Percentiles rank a stretch among this genome's conserved stretches.
Conservation (phyloP, 2,329 filamentous ascomycete species). For the Ramularia collo-cygni region DNA sequence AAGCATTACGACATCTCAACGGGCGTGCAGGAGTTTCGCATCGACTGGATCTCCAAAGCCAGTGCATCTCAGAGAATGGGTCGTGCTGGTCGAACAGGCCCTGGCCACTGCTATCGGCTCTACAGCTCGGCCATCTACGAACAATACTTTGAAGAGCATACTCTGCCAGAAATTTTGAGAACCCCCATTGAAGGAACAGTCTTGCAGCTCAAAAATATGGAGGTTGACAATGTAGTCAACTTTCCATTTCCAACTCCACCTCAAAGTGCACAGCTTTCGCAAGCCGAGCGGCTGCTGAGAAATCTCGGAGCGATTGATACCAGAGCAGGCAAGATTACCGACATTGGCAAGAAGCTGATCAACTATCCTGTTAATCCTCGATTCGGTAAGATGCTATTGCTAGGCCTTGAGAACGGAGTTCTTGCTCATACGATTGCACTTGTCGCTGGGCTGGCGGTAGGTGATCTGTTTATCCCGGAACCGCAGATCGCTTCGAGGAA, state of each 20-base stretch:
- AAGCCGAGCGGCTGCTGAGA: slow-evolving; percentile 77
- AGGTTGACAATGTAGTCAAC: slow-evolving; percentile 79
- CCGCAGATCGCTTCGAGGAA: slow-evolving; percentile 55
- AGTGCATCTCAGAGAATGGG: slow-evolving; percentile 87
- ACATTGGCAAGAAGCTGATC: slow-evolving; percentile 72
- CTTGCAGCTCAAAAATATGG: slow-evolving; percentile 90
- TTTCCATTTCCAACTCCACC: slow-evolving; percentile 96
- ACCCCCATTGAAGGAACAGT: slow-evolving; percentile 89
- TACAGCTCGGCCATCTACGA: slow-evolving; percentile 95
- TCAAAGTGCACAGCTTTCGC: slow-evolving; percentile 64
- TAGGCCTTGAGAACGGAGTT: slow-evolving; percentile 76
- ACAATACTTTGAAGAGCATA: slow-evolving; percentile 77
- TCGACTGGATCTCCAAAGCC: slow-evolving; percentile 96
- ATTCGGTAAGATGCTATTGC: slow-evolving; percentile 84
- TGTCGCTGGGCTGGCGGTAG: slow-evolving; percentile 80
- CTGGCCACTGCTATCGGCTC: slow-evolving; percentile 89
- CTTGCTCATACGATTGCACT: slow-evolving; percentile 80
- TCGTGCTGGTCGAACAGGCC: slow-evolving; percentile 89
- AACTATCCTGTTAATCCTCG: slow-evolving; percentile 85
- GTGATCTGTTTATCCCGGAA: slow-evolving; percentile 80
- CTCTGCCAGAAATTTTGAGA: slow-evolving; percentile 78
- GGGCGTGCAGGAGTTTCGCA: slow-evolving; percentile 90
- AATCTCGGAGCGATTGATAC: slow-evolving; percentile 75
- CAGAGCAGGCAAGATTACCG: slow-evolving; percentile 64
- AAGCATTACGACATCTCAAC: slow-evolving; percentile 80